phyloP scores from a whole-genome alignment of 2,329 filamentous ascomycete species.

The Nemania sp. region DNA sequence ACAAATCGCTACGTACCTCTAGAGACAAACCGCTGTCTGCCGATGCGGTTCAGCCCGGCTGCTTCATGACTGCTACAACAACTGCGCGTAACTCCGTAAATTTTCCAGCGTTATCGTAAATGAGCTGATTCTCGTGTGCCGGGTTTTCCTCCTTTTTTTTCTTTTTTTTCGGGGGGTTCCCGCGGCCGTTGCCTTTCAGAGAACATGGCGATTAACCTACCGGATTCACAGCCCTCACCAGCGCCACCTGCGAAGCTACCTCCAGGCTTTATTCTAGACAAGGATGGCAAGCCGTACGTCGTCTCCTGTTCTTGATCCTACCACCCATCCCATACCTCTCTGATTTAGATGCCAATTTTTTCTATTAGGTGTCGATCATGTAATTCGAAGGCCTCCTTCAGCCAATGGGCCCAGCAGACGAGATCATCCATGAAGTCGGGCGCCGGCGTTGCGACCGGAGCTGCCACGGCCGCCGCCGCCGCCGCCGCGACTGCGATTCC shows the following conservation, averaged over 20 bases:
- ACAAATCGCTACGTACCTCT: conserved; percentile 38
- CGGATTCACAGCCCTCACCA: conserved; percentile 36
- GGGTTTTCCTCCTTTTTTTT: background rate
- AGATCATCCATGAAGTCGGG: conserved; percentile 48
- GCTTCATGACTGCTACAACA: background rate
- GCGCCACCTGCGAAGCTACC: conserved; percentile 59
- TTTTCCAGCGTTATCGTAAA: conserved; percentile 13
- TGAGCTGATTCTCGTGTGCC: conserved; percentile 18
- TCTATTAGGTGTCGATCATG: conserved; percentile 69
- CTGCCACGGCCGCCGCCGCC: conserved; percentile 42
- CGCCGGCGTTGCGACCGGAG: conserved; percentile 39
- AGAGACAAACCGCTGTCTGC: conserved; percentile 34
- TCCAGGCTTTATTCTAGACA: conserved; percentile 75
- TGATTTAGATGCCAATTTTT: background rate
- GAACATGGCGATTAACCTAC: conserved; percentile 46
- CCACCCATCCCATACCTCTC: background rate
- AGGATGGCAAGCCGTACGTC: conserved; percentile 82
- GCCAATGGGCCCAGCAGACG: conserved; percentile 61
- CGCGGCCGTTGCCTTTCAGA: background rate
- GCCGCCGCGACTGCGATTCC: conserved; percentile 37
- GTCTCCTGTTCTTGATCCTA: background rate
- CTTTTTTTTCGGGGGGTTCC: background rate
- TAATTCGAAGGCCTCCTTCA: conserved; percentile 66
- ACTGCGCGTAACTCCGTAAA: conserved; percentile 1
- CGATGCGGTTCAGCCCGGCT: conserved; percentile 21